These are phyloP conservation scores for Boletus insuetus DNA, from an alignment of 768 basidiomycete genomes.

Conservation along the genomic window DNA sequence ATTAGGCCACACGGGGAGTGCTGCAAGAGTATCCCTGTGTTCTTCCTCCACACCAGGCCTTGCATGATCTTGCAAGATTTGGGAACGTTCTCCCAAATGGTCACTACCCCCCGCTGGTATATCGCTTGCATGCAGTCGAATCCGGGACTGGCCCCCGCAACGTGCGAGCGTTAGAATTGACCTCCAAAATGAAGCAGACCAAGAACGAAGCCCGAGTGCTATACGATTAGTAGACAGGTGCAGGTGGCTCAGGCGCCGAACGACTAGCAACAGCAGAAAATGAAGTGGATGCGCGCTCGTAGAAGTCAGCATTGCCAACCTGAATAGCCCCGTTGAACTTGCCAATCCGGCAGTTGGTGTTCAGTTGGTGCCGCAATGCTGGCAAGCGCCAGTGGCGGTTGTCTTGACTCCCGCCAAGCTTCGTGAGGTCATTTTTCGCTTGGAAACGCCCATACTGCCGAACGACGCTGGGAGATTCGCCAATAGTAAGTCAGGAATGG, in stretches of 20 bases:
- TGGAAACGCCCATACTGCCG: too few species aligned
- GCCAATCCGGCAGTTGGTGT: background rate
- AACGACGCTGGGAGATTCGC: too few species aligned
- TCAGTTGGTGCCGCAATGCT: background rate
- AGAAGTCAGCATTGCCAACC: background rate
- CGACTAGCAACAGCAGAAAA: conserved; percentile 2
- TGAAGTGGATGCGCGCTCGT: background rate
- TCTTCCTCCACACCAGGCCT: background rate
- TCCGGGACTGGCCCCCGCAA: background rate
- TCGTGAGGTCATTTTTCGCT: too few species aligned
- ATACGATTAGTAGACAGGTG: background rate
- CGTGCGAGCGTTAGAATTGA: background rate
- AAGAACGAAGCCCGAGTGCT: background rate
- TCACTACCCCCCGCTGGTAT: background rate
- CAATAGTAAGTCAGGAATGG: too few species aligned
- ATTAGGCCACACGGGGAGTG: background rate
- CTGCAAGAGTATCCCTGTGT: background rate
- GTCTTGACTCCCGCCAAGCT: too few species aligned
- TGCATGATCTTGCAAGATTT: background rate
- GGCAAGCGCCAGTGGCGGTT: background rate
- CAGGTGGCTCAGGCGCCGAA: background rate
- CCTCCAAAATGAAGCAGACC: conserved; percentile 3
- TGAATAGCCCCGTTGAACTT: too few species aligned
- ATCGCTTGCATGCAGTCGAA: background rate
- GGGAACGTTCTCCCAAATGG: background rate